phyloP scores from a whole-genome alignment of 2,329 filamentous ascomycete species.

The Calonectria crousiana region DNA sequence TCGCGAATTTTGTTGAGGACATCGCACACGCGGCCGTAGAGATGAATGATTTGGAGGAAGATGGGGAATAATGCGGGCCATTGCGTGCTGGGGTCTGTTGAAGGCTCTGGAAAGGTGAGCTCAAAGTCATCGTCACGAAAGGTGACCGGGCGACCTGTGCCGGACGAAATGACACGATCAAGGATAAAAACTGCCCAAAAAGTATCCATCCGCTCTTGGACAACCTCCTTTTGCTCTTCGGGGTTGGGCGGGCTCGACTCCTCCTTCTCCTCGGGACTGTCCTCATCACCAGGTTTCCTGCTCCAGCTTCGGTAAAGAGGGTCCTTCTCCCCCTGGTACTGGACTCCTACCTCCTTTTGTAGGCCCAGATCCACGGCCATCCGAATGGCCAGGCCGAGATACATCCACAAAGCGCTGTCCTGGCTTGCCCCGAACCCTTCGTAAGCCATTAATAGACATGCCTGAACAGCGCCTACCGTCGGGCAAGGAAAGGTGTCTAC shows the following conservation, averaged over 20 bases:
- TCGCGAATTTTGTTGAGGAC: slow-evolving; percentile 85
- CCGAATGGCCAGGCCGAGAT: slow-evolving; percentile 86
- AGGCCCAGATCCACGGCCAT: slow-evolving; percentile 85
- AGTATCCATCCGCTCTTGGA: slow-evolving; percentile 86
- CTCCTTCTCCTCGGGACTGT: slow-evolving; percentile 55
- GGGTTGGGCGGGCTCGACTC: slow-evolving; percentile 56
- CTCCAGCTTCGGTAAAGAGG: slow-evolving; percentile 62
- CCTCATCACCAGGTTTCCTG: slow-evolving; percentile 49
- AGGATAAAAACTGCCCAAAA: slow-evolving; percentile 93
- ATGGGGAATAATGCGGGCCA: slow-evolving; percentile 86
- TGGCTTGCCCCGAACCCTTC: slow-evolving; percentile 90
- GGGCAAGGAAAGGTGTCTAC: slow-evolving; percentile 87
- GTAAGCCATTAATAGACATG: slow-evolving; percentile 86
- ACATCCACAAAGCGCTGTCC: slow-evolving; percentile 95
- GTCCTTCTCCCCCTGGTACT: slow-evolving; percentile 67
- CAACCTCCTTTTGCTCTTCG: slow-evolving; percentile 73
- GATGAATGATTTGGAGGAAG: slow-evolving; percentile 84
- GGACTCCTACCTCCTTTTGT: slow-evolving; percentile 83
- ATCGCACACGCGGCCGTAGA: slow-evolving; percentile 88
- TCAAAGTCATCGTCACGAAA: slow-evolving; percentile 89
- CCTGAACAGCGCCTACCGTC: slow-evolving; percentile 85
- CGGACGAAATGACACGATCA: slow-evolving; percentile 88
- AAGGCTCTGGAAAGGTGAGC: slow-evolving; percentile 72
- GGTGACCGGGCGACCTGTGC: slow-evolving; percentile 86
- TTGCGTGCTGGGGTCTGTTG: slow-evolving; percentile 66